Evolutionary conservation across 345 rosid species (phyloP).

Genomic region (Syzygium aromaticum): DNA sequence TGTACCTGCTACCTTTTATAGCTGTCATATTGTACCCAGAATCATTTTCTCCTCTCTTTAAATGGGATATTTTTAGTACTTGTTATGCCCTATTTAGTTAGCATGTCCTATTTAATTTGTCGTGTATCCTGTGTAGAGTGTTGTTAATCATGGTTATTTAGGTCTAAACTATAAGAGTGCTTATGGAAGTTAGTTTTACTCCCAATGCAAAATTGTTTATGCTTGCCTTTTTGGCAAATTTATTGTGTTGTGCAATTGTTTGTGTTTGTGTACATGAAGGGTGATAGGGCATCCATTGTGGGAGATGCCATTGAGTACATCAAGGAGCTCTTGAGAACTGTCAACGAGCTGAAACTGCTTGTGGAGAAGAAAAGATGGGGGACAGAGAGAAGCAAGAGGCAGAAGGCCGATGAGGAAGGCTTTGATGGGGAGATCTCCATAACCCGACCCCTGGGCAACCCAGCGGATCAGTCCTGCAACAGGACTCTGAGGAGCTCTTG

Average conservation of each 20-base stretch:
- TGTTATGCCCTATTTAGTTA: not conserved
- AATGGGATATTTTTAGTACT: not conserved
- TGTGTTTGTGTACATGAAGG: conserved; percentile 16
- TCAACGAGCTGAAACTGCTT: conserved; percentile 65
- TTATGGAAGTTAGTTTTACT: not conserved
- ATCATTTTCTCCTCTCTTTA: not conserved
- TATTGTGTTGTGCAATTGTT: not conserved
- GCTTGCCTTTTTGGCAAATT: not conserved
- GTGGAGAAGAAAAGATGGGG: conserved; percentile 69
- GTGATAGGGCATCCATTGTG: conserved; percentile 76
- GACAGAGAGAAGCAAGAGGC: conserved; percentile 38
- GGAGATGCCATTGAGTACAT: conserved; percentile 77
- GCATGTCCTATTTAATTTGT: not conserved
- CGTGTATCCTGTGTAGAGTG: not conserved
- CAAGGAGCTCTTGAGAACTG: conserved; percentile 58
- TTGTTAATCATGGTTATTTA: not conserved
- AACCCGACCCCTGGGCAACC: conserved; percentile 19
- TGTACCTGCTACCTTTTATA: not conserved
- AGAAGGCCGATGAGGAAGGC: conserved; percentile 30
- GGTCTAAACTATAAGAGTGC: not conserved
- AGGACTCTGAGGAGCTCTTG: conserved; percentile 67
- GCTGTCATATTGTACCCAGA: not conserved
- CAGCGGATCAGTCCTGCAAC: conserved; percentile 31
- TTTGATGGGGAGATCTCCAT: conserved; percentile 35
- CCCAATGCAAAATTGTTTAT: not conserved